phyloP scores from a whole-genome alignment of 331 rosid genomes.

The Malus hybrid region DNA sequence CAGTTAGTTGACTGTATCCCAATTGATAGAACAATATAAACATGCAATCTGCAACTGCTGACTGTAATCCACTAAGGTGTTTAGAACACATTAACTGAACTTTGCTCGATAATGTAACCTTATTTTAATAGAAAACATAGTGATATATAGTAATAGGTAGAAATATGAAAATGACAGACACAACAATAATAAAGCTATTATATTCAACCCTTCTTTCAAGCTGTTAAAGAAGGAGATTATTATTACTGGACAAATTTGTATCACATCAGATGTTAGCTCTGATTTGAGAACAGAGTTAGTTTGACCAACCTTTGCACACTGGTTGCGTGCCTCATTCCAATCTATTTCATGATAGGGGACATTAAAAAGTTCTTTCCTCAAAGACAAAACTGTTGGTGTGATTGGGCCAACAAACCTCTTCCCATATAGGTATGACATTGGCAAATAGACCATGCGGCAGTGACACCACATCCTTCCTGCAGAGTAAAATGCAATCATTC shows the following conservation, averaged over 20 bases:
- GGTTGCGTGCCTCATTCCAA: conserved; percentile 69
- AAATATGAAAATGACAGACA: neutral
- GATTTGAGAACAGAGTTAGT: conserved; percentile 1
- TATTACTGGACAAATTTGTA: neutral
- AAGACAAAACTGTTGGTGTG: conserved; percentile 51
- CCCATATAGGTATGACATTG: conserved; percentile 92
- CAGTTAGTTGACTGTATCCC: neutral
- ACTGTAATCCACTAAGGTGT: neutral
- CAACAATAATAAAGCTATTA: neutral
- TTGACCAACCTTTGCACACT: conserved; percentile 81
- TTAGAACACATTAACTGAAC: neutral
- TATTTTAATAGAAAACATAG: neutral
- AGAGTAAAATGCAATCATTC: neutral
- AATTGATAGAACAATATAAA: too few relatives aligned
- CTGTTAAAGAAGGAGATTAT: neutral
- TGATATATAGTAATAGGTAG: neutral
- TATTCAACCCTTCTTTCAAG: too few relatives aligned
- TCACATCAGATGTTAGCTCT: neutral
- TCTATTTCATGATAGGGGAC: conserved; percentile 66
- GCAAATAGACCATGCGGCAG: conserved; percentile 89
- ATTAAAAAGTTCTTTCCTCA: conserved; percentile 70
- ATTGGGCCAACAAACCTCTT: conserved; percentile 83
- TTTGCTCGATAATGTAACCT: neutral
- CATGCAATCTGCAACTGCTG: neutral
- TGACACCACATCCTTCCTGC: conserved; percentile 99